A percentile compares a stretch with the other conserved stretches of the same genome.
These are phyloP conservation scores for Elsinoe arachidis DNA, from an alignment of 2,329 filamentous ascomycete species.

Conservation along the genomic window DNA sequence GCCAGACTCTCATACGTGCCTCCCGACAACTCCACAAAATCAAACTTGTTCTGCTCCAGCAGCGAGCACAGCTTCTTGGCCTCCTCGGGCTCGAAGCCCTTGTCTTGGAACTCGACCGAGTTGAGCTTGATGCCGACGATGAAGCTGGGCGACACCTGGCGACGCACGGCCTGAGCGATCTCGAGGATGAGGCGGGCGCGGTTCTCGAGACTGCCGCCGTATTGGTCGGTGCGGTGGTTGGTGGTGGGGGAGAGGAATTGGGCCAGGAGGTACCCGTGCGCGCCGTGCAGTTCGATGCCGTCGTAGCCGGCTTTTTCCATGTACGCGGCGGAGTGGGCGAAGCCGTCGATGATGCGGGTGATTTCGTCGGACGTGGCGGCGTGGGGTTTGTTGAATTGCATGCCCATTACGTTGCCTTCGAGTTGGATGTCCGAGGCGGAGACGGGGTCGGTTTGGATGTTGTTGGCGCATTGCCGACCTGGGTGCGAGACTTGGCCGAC, in stretches of 20 bases:
- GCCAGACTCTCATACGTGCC: slow-evolving; percentile 51
- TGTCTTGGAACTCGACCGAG: slow-evolving; percentile 47
- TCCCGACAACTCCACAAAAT: slow-evolving; percentile 52
- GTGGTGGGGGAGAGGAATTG: slow-evolving; percentile 37
- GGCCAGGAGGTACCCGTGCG: slow-evolving; percentile 34
- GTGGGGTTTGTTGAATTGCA: slow-evolving; percentile 46
- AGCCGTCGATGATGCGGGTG: slow-evolving; percentile 48
- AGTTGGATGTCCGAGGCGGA: slow-evolving; percentile 44
- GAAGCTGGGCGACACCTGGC: slow-evolving; percentile 32
- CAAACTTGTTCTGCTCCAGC: slow-evolving; percentile 43
- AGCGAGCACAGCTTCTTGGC: slow-evolving; percentile 40
- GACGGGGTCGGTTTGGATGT: slow-evolving; percentile 43
- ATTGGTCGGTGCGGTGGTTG: slow-evolving; percentile 36
- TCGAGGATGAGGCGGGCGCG: slow-evolving; percentile 35
- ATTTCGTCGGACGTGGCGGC: slow-evolving; percentile 49
- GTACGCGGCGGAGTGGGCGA: slow-evolving; percentile 54
- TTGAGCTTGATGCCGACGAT: slow-evolving; percentile 51
- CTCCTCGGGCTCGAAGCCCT: slow-evolving; percentile 45
- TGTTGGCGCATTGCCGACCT: slow-evolving; percentile 45
- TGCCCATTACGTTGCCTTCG: slow-evolving; percentile 35
- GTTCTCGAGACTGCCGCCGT: slow-evolving; percentile 37
- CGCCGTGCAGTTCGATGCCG: slow-evolving; percentile 40
- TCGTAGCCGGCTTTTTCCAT: slow-evolving; percentile 54
- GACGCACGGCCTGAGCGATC: slow-evolving; percentile 31
- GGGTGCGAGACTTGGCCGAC: slow-evolving; percentile 56